Conservation (phyloP, 2,329 filamentous ascomycete genomes). For the Alternaria burnsii region DNA sequence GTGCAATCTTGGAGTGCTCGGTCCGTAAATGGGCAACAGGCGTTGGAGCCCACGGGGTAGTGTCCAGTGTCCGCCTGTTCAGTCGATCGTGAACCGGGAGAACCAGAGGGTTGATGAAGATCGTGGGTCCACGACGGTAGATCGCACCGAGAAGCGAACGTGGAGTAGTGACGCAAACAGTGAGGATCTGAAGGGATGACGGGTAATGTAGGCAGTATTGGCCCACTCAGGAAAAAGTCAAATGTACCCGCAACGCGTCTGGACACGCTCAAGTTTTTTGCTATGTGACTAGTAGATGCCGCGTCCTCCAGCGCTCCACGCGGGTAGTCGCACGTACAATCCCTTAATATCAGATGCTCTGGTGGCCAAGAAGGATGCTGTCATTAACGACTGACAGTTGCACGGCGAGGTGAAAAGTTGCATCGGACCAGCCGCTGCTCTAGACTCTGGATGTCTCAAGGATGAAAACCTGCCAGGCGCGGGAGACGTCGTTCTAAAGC, state of each 20-base stretch:
- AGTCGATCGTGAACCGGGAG: constrained; percentile 1
- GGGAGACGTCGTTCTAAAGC: constrained; percentile 3
- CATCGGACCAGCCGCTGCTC: constrained; percentile 8
- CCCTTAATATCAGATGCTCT: constrained; percentile 2
- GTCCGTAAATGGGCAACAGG: background rate
- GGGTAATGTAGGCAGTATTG: background rate
- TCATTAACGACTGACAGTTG: constrained; percentile 3
- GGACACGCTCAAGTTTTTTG: background rate
- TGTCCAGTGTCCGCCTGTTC: background rate
- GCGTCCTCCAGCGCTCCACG: constrained; percentile 1
- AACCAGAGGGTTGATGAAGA: constrained; percentile 2
- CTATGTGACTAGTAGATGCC: constrained; percentile 3
- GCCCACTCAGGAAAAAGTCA: constrained; percentile 1
- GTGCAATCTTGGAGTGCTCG: constrained; percentile 2
- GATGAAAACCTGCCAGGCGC: constrained; percentile 13
- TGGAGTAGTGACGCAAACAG: constrained; percentile 7
- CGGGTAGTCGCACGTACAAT: background rate
- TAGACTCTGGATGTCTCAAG: constrained; percentile 9
- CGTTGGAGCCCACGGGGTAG: background rate
- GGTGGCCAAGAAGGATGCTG: constrained; percentile 9
- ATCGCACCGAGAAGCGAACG: constrained; percentile 10
- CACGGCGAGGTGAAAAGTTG: constrained; percentile 8
- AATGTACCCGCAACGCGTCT: constrained; percentile 2
- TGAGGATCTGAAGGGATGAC: constrained; percentile 2
- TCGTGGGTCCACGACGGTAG: constrained; percentile 13